Conservation (phyloP, 371 early-diverging fungal genomes). For the Mortierella sp. region DNA sequence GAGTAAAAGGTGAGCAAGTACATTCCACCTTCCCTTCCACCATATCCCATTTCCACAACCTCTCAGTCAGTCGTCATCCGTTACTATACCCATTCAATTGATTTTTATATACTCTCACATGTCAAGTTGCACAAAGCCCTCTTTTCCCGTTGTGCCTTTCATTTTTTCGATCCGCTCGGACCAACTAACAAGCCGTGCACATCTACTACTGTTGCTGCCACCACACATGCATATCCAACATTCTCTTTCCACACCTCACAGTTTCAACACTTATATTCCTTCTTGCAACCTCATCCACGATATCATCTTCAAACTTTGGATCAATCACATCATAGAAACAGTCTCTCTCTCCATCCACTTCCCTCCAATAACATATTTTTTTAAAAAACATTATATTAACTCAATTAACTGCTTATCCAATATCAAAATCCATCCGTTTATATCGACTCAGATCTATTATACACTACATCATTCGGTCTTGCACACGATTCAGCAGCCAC, state of each 20-base stretch:
- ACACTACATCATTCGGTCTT: constrained; percentile 27
- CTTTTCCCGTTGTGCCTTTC: no score
- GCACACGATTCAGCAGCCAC: constrained; percentile 1
- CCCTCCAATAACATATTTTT: neutral
- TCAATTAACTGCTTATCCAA: no score
- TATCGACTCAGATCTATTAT: neutral
- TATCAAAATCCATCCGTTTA: neutral
- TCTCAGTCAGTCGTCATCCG: neutral
- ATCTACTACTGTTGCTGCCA: neutral
- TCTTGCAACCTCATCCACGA: no score
- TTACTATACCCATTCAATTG: neutral
- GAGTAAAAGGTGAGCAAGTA: neutral
- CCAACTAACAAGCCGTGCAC: neutral
- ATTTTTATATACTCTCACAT: neutral
- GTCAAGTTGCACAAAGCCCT: neutral
- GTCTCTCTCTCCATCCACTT: no score
- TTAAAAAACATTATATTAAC: no score
- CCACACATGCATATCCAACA: no score
- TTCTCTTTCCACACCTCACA: no score
- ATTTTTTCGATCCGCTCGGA: no score
- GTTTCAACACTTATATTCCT: no score
- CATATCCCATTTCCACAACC: neutral
- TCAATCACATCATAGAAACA: no score
- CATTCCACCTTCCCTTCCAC: neutral
- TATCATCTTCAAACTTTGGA: no score